phyloP scores from a whole-genome alignment of 192 early-diverging fungal species.

The Coemansia sp. region DNA sequence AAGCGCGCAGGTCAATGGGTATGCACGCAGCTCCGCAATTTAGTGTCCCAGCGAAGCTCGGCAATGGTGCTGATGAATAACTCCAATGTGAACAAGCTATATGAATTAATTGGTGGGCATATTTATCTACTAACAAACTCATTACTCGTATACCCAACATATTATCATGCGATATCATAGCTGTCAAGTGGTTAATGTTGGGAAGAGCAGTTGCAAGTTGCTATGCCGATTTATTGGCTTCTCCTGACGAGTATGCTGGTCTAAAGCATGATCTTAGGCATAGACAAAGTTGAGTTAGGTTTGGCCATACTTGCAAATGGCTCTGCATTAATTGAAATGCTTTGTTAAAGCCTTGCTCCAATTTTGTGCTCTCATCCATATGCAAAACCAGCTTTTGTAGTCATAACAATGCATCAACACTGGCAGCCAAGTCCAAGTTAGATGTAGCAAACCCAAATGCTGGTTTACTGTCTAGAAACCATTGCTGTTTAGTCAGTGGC shows the following conservation, averaged over 20 bases:
- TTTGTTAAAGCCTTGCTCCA: not conserved
- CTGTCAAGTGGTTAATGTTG: too few relatives aligned
- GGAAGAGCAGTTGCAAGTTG: too few relatives aligned
- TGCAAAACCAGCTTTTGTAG: not conserved
- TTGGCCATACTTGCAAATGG: not conserved
- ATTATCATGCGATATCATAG: too few relatives aligned
- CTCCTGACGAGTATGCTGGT: not conserved
- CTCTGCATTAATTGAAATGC: not conserved
- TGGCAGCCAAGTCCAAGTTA: not conserved
- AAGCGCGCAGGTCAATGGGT: slow-evolving; percentile 11
- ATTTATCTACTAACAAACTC: too few relatives aligned
- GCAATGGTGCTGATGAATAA: not conserved
- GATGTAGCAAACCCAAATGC: not conserved
- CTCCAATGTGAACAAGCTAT: too few relatives aligned
- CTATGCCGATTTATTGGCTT: too few relatives aligned
- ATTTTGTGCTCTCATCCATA: not conserved
- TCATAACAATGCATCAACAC: not conserved
- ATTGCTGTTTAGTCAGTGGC: not conserved
- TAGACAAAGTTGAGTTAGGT: not conserved
- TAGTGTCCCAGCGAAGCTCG: not conserved
- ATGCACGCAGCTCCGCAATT: slow-evolving; percentile 7
- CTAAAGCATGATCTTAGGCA: too few relatives aligned
- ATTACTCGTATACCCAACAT: too few relatives aligned
- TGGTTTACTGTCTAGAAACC: not conserved
- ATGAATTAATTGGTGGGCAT: too few relatives aligned